A percentile compares a stretch with the other conserved stretches of the same genome.
Conservation (phyloP, 768 basidiomycete genomes). For the Boletus pseudo-olivaceus region DNA sequence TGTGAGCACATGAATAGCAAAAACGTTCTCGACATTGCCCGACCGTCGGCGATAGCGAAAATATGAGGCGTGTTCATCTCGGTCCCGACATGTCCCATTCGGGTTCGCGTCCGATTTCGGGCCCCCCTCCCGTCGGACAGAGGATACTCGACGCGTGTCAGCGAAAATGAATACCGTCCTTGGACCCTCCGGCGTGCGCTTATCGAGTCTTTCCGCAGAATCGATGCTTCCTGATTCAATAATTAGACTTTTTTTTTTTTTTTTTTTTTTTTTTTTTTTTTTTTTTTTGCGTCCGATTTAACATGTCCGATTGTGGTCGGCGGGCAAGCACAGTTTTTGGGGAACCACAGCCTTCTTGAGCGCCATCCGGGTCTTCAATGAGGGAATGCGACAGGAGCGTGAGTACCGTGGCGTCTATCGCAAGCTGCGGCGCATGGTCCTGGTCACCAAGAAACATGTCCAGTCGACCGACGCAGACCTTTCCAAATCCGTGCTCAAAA, state of each 20-base stretch:
- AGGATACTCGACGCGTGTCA: too few species aligned
- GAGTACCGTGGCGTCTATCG: background rate
- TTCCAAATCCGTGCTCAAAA: background rate
- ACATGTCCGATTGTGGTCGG: too few species aligned
- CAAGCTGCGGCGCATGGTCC: background rate
- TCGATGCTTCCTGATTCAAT: background rate
- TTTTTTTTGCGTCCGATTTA: too few species aligned
- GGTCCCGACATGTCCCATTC: background rate
- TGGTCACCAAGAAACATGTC: background rate
- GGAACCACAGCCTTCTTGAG: too few species aligned
- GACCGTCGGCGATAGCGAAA: too few species aligned
- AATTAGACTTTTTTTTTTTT: too few species aligned
- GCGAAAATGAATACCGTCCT: too few species aligned
- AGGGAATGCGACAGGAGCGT: background rate
- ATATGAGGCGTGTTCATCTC: background rate
- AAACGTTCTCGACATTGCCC: background rate
- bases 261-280: too few species aligned
- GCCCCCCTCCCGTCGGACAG: too few species aligned
- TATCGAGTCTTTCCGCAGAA: too few species aligned
- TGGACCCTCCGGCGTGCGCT: too few species aligned
- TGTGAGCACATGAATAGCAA: background rate
- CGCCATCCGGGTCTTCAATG: too few species aligned
- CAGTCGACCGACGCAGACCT: background rate
- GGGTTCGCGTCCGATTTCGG: background rate
- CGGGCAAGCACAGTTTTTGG: background rate